Base-by-base conservation (phyloP, 805 yeast species). In the Kazachstania kunashirensis region DNA sequence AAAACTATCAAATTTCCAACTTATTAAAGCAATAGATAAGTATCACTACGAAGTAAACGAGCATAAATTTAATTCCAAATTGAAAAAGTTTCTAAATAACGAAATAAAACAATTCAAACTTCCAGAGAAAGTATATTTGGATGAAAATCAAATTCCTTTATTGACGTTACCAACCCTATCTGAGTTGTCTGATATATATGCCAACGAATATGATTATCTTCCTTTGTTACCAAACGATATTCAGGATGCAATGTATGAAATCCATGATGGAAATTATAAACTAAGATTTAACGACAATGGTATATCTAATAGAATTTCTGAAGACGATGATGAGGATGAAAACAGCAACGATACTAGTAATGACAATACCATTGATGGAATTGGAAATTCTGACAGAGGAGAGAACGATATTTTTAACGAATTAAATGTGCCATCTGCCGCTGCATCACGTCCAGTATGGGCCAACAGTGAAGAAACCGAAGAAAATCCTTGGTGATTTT, bases 1-100 rank as follows among this genome's bases (percentile, higher is more conserved):
- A 14, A 55, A 62, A 11, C 63, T 92, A 40, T 79, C 81, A 37
- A 77, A 84, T 17, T 62, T 63, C 28, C 96, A 88, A 53, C 55
- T 92, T 31, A 61, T 78, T 42, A 79, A 80, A 49, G 73, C 77
- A 0, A 70, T 80, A 24, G 80, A 83, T 43, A 72, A 77, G 47
- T 92, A 92, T 60, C 73, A 83, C 33, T 83, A 85, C 50, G 98
- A 92, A 55, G 73, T 85, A 5, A 75, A 79, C 10, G 99, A 92
- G 54, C 63, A 64, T 13, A 79, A 77, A 44, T 63, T 88, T 32
- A 71, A 81, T 7, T 67, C 74, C 31, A 57, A 59, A n/a, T 61
- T 73, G 39, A 67, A 63, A 35, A 67, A 67, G 29, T 36, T 26
- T 5, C 38, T 64, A 16, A 39, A 45, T n/a, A 34, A 46, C 4